Conservation (phyloP, 805 yeast species). For the Saitoella complicata region DNA sequence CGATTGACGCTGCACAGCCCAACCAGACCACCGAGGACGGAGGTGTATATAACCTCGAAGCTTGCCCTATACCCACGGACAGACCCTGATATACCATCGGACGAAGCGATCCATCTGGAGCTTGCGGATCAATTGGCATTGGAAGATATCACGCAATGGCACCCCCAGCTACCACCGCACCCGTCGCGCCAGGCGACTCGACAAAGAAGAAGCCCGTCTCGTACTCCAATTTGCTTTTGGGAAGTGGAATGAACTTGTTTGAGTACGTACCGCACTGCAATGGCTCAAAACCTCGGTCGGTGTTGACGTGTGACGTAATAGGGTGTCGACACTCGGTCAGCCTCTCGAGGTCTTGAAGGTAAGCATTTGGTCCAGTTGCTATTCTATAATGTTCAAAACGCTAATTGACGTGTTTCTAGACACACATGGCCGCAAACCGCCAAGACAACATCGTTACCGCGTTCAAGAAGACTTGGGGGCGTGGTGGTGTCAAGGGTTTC, state of each 20-base stretch:
- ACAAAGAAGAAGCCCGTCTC: slow-evolving; percentile 67
- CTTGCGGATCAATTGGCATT: slow-evolving; percentile 25
- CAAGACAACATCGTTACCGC: slow-evolving; percentile 50
- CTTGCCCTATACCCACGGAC: too few relatives aligned
- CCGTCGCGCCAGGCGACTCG: slow-evolving; percentile 20
- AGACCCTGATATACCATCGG: too few relatives aligned
- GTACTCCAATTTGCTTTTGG: slow-evolving; percentile 76
- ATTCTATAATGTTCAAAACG: not conserved
- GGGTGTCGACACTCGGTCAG: slow-evolving; percentile 85
- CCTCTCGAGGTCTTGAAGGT: slow-evolving; percentile 76
- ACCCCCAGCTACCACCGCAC: not conserved
- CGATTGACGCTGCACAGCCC: too few relatives aligned
- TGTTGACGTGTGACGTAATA: slow-evolving; percentile 5
- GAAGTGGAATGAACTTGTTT: slow-evolving; percentile 82
- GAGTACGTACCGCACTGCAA: slow-evolving; percentile 30
- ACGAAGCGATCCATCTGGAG: slow-evolving; percentile 19
- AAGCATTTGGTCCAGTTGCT: not conserved
- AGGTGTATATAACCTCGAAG: too few relatives aligned
- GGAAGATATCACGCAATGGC: slow-evolving; percentile 24
- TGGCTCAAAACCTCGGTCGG: not conserved
- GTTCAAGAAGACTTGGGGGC: slow-evolving; percentile 62
- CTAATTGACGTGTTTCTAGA: slow-evolving; percentile 24
- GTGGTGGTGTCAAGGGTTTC: slow-evolving; percentile 86
- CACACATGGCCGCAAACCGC: slow-evolving; percentile 97
- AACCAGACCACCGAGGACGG: too few relatives aligned